Base-by-base conservation (phyloP, 2,329 filamentous ascomycete species). In the Delphinella strobiligena region DNA sequence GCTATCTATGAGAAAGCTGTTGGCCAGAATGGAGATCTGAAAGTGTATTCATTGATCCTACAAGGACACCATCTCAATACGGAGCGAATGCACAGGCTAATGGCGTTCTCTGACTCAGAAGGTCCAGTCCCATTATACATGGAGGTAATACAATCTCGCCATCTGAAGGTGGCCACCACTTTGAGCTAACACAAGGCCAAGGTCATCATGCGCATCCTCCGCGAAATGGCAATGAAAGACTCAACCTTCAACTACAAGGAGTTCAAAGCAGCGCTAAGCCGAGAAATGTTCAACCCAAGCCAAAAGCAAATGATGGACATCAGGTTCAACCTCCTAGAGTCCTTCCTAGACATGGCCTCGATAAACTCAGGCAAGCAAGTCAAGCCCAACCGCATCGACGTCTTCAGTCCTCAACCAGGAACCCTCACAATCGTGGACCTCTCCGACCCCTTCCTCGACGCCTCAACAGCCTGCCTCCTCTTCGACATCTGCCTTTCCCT, bases 401-500 rank as follows among this genome's bases (percentile, higher is more conserved):
- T 48, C 5, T 48, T 63, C 46, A 24, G 51, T 4, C 15, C 49
- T 3, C 38, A 63, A 36, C 58, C 68, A 0, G 74, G 74, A 1
- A 60, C 63, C 9, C 58, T 82, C 0, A 82, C 74, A 0, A 80
- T 84, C 36, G 62, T 87, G 4, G 83, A 91, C 49, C 61, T 91
- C 0, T 82, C 75, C 0, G 84, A 81, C 52, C 78, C 81, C 0
- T 85, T 80, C 47, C 64, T 87, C 4, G 78, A 78, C 0, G 56
- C 74, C 0, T 71, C 77, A 17, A 75, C 72, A 29, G 81, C 81
- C 0, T 89, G 82, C 50, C 66, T 73, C 0, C 61, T 89, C 0
- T 89, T 89, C 57, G 78, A 81, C 38, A 79, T 87, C 31, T 80
- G 75, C 15, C 62, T 89, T 1, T 68, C 68, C 2, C 59, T 83